phyloP scores from a whole-genome alignment of 1,284 basidiomycete species.

The Kalmanozyma brasiliensis region DNA sequence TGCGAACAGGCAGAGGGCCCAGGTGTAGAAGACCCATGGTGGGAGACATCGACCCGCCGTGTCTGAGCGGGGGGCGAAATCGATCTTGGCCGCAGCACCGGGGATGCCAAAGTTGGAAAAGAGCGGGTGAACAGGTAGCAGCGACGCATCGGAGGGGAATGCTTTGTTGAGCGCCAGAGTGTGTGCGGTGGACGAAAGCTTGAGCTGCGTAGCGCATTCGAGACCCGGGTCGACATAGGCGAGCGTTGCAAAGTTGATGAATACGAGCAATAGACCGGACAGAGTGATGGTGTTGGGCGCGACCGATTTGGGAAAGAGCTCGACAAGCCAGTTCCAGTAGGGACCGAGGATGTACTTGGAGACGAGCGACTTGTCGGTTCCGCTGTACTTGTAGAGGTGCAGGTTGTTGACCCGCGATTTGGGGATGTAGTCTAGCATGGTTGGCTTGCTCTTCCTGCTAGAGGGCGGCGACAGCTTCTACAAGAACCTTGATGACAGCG shows the following conservation, averaged over 20 bases:
- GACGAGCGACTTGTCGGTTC: conserved; percentile 71
- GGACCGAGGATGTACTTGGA: conserved; percentile 85
- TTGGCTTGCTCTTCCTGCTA: background rate
- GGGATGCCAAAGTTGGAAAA: conserved; percentile 51
- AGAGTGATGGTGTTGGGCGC: conserved; percentile 81
- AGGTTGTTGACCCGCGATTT: conserved; percentile 70
- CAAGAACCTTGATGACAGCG: no score
- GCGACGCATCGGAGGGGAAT: conserved; percentile 39
- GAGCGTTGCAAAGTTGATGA: conserved; percentile 84
- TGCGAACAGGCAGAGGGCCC: conserved; percentile 86
- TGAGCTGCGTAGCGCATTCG: conserved; percentile 57
- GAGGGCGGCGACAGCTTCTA: background rate
- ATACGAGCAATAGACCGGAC: conserved; percentile 80
- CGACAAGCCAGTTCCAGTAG: conserved; percentile 95
- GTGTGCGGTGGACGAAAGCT: conserved; percentile 49
- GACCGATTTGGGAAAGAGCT: conserved; percentile 83
- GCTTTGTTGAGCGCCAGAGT: conserved; percentile 21
- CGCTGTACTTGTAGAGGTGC: conserved; percentile 73
- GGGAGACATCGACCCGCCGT: conserved; percentile 34
- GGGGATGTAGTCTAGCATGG: conserved; percentile 68
- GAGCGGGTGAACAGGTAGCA: conserved; percentile 49
- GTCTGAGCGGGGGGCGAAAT: conserved; percentile 24
- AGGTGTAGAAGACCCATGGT: conserved; percentile 69
- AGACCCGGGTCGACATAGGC: conserved; percentile 68
- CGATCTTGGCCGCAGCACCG: conserved; percentile 27